Evolutionary conservation across 352 stramenopile species (phyloP), one percentile per base, ranked within the genome.

Genomic region (Globisporangium acanthophoron): DNA sequence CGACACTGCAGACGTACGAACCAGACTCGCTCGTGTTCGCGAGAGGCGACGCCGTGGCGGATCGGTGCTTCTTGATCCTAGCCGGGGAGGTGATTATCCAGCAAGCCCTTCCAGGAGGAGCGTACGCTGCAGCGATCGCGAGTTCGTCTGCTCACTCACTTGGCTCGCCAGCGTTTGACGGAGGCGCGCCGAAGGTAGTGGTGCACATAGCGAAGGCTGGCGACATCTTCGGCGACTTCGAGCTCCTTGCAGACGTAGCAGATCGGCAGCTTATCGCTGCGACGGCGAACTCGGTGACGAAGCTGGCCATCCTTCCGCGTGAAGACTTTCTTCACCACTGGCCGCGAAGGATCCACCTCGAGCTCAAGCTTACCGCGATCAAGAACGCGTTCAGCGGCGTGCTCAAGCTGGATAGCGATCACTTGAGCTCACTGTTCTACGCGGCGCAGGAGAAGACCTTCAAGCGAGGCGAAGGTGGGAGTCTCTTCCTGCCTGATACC

Each of bases 171-270:
- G 21, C 12, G 12, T 27, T 31, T 16, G 57, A 62, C 16, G 52
- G 18, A 12, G n/a, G 18, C 12, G 21, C 54, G n/a, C 49, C 66
- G 3, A 70, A 65, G 51, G 50, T 83, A 6, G 58, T 37, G 2
- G 60, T 85, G 29, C 69, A 71, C 16, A 59, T 65, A 0, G 44
- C 80, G 29, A 52, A 60, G 41, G 29, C 52, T 12, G 75, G 73
- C 1, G 66, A 69, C n/a, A 61, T 74, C 3, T 83, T 80, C 59
- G 75, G 75, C 3, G 75, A 85, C 48, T 78, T 78, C 18, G 75
- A 85, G 47, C 50, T 76, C 5, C 35, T 81, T 13, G 44, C 67
- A 15, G 56, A 62, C 3, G 49, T 62, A 15, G 51, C 27, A 5
- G 72, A 58, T 31, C 70, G 71, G 0, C 47, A 73, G 18, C 70